These are phyloP conservation scores for Phenoliferia sp. DNA, from an alignment of 1,284 basidiomycete species.

Conservation along the genomic window DNA sequence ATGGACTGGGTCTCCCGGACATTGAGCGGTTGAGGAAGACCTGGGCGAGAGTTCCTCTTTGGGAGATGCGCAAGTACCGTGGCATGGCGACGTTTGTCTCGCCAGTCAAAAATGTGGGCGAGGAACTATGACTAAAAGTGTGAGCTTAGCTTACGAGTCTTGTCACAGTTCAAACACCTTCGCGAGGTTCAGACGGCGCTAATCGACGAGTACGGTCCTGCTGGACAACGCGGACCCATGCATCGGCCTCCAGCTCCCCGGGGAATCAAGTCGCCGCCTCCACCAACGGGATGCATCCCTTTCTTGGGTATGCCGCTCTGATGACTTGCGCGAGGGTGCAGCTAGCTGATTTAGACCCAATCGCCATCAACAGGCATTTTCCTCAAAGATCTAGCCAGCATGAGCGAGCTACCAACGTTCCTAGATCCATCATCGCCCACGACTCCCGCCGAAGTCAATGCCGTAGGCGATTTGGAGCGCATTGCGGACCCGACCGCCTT, in stretches of 20 bases:
- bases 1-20: conserved; percentile 68
- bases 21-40: conserved; percentile 64
- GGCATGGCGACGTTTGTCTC: conserved; percentile 69
- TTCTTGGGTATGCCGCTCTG: conserved; percentile 58
- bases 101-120: conserved; percentile 63
- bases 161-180: conserved; percentile 47
- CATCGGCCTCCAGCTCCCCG: conserved; percentile 20
- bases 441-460: conserved; percentile 60
- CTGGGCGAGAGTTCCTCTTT: conserved; percentile 63
- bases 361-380: conserved; percentile 55
- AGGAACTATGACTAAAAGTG: no score
- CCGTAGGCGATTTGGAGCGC: conserved; percentile 30
- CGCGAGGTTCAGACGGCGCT: conserved; percentile 61
- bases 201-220: conserved; percentile 50
- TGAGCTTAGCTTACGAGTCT: not conserved
- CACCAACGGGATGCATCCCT: conserved; percentile 55
- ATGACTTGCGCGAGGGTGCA: not conserved
- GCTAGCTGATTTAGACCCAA: not conserved
- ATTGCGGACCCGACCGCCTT: conserved; percentile 15
- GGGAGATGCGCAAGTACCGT: conserved; percentile 69
- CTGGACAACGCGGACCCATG: conserved; percentile 48
- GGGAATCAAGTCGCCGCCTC: not conserved
- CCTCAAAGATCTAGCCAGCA: conserved; percentile 63
- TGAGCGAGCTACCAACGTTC: conserved; percentile 66
- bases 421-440: conserved; percentile 75